Conservation (phyloP, 768 basidiomycete genomes). For the Boletus sensibilis region DNA sequence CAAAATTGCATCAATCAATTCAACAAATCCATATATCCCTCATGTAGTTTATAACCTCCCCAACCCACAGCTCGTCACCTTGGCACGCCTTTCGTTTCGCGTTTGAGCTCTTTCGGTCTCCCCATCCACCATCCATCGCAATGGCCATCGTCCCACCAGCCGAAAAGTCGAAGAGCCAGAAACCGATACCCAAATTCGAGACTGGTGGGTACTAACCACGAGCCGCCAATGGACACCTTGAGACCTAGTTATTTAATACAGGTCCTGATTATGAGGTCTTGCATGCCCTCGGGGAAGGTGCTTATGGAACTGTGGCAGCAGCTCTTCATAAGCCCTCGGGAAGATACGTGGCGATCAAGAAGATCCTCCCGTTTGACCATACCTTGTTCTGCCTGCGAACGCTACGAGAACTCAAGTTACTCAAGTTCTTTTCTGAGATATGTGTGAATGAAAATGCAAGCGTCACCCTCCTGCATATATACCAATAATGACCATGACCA, state of each 20-base stretch:
- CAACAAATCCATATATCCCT: not conserved
- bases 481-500: slow-evolving; percentile 2
- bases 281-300: slow-evolving; percentile 78
- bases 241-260: slow-evolving; percentile 27
- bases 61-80: not conserved
- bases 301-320: slow-evolving; percentile 88
- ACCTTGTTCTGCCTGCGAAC: slow-evolving; percentile 89
- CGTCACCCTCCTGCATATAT: not conserved
- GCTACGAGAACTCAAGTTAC: slow-evolving; percentile 85
- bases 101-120: not conserved
- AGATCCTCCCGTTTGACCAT: slow-evolving; percentile 92
- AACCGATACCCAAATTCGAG: slow-evolving; percentile 72
- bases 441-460: slow-evolving; percentile 80
- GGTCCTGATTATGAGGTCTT: slow-evolving; percentile 74
- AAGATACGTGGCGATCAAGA: slow-evolving; percentile 92
- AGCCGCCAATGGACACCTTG: not conserved
- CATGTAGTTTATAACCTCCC: slow-evolving; percentile 2
- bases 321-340: slow-evolving; percentile 81
- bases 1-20: slow-evolving; percentile 14
- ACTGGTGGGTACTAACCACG: slow-evolving; percentile 49
- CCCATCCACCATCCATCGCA: not conserved
- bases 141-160: slow-evolving; percentile 9
- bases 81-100: not conserved
- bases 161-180: slow-evolving; percentile 45
- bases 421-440: slow-evolving; percentile 79